Percentiles rank a stretch among this genome's conserved stretches.
Conservation (phyloP, 805 yeast genomes). For the Ogataea paraovalis region DNA sequence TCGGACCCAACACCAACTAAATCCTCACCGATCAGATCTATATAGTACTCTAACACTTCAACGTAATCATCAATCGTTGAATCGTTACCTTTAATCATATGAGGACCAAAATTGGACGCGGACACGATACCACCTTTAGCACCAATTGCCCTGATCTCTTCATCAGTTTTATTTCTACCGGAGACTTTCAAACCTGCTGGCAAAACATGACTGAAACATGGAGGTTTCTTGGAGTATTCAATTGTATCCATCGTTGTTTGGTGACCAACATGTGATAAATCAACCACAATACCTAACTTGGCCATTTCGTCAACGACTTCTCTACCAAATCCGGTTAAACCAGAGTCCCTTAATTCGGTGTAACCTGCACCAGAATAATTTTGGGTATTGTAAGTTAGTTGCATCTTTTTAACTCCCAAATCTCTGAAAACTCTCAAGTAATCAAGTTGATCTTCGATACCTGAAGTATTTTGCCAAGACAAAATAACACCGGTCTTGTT, state of each 20-base stretch:
- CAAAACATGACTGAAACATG: conserved; percentile 22
- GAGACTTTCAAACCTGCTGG: conserved; percentile 16
- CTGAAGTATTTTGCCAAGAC: conserved; percentile 18
- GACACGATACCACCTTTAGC: conserved; percentile 19
- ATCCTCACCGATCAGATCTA: conserved; percentile 42
- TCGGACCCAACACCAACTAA: conserved; percentile 49
- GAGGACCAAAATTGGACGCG: conserved; percentile 20
- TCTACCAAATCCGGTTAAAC: conserved; percentile 39
- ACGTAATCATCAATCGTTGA: conserved; percentile 43
- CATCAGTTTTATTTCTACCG: conserved; percentile 20
- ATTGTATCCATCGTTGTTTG: conserved; percentile 42
- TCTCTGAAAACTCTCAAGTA: conserved; percentile 17
- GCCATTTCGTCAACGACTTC: conserved; percentile 43
- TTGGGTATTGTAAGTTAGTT: conserved; percentile 19
- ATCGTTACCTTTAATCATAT: conserved; percentile 21
- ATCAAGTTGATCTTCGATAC: conserved; percentile 19
- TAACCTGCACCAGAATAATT: conserved; percentile 21
- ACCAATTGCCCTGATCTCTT: conserved; percentile 18
- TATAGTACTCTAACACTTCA: conserved; percentile 38
- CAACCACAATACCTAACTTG: conserved; percentile 46
- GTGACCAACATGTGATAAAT: conserved; percentile 44
- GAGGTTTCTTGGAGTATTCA: conserved; percentile 27
- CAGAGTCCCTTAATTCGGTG: conserved; percentile 26
- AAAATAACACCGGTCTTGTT: conserved; percentile 19
- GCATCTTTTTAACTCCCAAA: conserved; percentile 16